These are phyloP conservation scores for Leccinum fallax DNA, from an alignment of 1,284 basidiomycete species.

Conservation along the genomic window DNA sequence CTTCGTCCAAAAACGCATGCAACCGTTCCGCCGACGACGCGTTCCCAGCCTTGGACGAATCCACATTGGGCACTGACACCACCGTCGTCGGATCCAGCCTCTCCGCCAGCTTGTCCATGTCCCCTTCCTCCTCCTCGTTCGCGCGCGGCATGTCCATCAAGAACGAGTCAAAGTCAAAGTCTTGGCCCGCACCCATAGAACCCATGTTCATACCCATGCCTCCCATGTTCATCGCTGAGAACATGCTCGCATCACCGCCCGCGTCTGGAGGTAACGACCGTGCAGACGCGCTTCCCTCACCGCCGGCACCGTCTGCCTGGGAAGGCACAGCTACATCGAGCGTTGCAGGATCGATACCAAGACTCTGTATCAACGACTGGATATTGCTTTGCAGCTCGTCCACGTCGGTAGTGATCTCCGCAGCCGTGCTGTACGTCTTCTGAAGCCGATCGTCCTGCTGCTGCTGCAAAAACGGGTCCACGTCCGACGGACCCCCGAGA, in stretches of 20 bases:
- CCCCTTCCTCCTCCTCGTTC: constrained; percentile 34
- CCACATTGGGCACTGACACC: constrained; percentile 20
- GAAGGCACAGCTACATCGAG: constrained; percentile 31
- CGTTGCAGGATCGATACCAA: constrained; percentile 61
- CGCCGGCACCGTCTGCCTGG: constrained; percentile 9
- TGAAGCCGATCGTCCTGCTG: constrained; percentile 45
- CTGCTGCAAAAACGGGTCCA: constrained; percentile 40
- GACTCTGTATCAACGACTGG: constrained; percentile 69
- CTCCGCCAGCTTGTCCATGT: constrained; percentile 39
- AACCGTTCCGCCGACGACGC: constrained; percentile 41
- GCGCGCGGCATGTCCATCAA: constrained; percentile 37
- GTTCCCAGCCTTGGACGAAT: constrained; percentile 30
- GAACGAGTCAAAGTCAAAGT: constrained; percentile 55
- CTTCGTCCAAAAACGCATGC: constrained; percentile 48
- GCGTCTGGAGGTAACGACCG: neutral
- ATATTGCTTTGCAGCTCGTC: constrained; percentile 73
- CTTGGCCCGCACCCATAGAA: constrained; percentile 21
- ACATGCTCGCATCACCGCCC: constrained; percentile 22
- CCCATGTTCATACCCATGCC: neutral
- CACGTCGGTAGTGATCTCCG: constrained; percentile 74
- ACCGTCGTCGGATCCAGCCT: constrained; percentile 34
- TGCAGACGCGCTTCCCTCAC: constrained; percentile 6
- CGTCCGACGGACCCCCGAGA: constrained; percentile 17
- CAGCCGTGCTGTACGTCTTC: constrained; percentile 61
- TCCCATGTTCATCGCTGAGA: constrained; percentile 8